Percentiles rank a stretch among this genome's conserved stretches.
Evolutionary conservation across 768 basidiomycete species (phyloP).

Genomic region (Suillus variegatus): DNA sequence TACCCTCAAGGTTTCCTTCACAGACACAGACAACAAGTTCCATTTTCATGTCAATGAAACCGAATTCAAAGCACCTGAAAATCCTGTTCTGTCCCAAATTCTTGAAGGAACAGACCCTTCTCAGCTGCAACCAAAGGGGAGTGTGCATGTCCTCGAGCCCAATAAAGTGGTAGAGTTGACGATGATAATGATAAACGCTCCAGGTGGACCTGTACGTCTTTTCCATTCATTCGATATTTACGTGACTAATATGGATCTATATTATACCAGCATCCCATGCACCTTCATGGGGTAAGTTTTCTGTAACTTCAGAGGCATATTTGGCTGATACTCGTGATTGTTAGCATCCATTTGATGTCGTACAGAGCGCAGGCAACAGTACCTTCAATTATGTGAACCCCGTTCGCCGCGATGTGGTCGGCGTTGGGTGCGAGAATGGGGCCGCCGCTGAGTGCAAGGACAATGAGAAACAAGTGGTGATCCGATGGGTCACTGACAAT

Average conservation of each 20-base stretch:
- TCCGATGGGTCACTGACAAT: conserved; percentile 55
- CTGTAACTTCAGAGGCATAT: neutral
- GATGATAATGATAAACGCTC: conserved; percentile 8
- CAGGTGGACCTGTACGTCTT: conserved; percentile 8
- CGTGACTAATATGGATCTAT: neutral
- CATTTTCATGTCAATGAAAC: conserved; percentile 14
- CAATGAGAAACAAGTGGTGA: conserved; percentile 28
- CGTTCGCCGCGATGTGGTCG: conserved; percentile 47
- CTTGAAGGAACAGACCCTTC: conserved; percentile 38
- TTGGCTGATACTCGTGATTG: neutral
- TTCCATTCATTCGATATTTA: neutral
- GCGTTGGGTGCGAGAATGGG: conserved; percentile 36
- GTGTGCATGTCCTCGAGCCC: conserved; percentile 20
- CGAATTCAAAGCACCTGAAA: conserved; percentile 27
- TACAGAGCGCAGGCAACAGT: conserved; percentile 39
- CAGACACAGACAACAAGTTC: accelerated
- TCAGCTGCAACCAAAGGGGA: conserved; percentile 27
- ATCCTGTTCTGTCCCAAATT: conserved; percentile 47
- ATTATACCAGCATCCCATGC: conserved; percentile 40
- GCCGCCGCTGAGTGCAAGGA: conserved; percentile 31
- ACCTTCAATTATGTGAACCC: conserved; percentile 54
- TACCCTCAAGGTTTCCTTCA: conserved; percentile 16
- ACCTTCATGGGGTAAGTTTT: conserved; percentile 42
- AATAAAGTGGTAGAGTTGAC: conserved; percentile 30
- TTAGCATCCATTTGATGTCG: conserved; percentile 47